Conservation (phyloP, 768 basidiomycete species). For the Sarcomyxa edulis region DNA sequence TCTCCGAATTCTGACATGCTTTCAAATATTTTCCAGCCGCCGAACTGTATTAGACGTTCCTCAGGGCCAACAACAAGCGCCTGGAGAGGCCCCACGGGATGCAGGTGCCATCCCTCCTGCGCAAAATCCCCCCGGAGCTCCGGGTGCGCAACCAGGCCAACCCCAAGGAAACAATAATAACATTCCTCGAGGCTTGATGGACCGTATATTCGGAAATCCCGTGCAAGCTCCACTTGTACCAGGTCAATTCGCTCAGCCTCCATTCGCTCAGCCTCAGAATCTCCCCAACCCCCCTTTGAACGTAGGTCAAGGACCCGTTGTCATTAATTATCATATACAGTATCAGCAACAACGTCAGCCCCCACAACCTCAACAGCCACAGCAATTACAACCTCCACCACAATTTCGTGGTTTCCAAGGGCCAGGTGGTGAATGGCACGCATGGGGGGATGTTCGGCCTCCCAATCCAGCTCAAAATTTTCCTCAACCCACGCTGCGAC, state of each 20-base stretch:
- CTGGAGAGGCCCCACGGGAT: conserved; percentile 23
- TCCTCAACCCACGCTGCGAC: background rate
- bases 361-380: conserved; percentile 20
- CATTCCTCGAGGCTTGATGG: conserved; percentile 49
- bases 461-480: background rate
- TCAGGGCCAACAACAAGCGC: conserved; percentile 27
- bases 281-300: conserved; percentile 23
- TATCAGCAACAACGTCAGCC: conserved; percentile 40
- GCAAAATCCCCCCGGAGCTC: conserved; percentile 21
- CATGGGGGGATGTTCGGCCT: too few relatives aligned
- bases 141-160: conserved; percentile 22
- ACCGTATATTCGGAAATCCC: conserved; percentile 52
- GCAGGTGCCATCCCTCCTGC: conserved; percentile 23
- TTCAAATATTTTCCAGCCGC: conserved; percentile 41
- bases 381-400: conserved; percentile 40
- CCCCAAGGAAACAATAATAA: conserved; percentile 36
- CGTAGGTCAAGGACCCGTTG: conserved; percentile 26
- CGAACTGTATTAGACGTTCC: conserved; percentile 67
- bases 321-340: conserved; percentile 62
- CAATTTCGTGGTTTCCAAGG: conserved; percentile 59
- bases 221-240: conserved; percentile 33
- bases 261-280: conserved; percentile 10
- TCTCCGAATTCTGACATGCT: conserved; percentile 10
- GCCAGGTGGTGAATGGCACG: conserved; percentile 59
- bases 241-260: conserved; percentile 19